Evolutionary conservation across 345 rosid species (phyloP).

Genomic region (Salix suchowensis): DNA sequence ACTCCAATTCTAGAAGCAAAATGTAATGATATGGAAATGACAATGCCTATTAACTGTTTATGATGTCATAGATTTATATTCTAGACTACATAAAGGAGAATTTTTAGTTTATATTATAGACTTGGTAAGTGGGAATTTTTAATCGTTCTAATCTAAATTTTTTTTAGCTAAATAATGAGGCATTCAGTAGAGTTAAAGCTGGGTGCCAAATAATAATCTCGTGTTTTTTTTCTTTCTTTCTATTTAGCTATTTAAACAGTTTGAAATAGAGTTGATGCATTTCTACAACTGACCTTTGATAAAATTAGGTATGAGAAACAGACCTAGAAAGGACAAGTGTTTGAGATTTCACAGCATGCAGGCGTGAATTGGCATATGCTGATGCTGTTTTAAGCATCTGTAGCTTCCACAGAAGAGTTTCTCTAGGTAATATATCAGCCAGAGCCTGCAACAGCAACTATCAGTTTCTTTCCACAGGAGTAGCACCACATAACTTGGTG

Average conservation of each 20-base stretch:
- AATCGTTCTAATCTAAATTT: too few species aligned
- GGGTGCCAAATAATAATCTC: too few species aligned
- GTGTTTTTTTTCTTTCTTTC: too few species aligned
- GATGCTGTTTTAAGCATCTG: slow-evolving; percentile 60
- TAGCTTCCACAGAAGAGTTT: slow-evolving; percentile 76
- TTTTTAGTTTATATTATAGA: not conserved
- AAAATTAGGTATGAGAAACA: not conserved
- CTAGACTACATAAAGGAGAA: not conserved
- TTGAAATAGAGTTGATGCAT: not conserved
- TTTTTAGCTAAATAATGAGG: too few species aligned
- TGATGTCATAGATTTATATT: not conserved
- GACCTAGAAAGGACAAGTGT: slow-evolving; percentile 65
- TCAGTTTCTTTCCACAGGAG: slow-evolving; percentile 12
- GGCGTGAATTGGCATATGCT: slow-evolving; percentile 58
- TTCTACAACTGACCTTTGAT: not conserved
- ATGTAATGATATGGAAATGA: not conserved
- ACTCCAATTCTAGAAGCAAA: not conserved
- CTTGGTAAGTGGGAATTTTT: too few species aligned
- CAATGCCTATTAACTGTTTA: not conserved
- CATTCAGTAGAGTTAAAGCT: too few species aligned
- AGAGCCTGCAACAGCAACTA: slow-evolving; percentile 46
- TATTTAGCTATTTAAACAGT: too few species aligned
- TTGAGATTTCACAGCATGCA: slow-evolving; percentile 64
- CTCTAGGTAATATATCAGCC: slow-evolving; percentile 51
- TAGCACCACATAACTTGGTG: not conserved